Base-by-base conservation (phyloP, 345 rosid genomes). In the Lepidium sativum region DNA sequence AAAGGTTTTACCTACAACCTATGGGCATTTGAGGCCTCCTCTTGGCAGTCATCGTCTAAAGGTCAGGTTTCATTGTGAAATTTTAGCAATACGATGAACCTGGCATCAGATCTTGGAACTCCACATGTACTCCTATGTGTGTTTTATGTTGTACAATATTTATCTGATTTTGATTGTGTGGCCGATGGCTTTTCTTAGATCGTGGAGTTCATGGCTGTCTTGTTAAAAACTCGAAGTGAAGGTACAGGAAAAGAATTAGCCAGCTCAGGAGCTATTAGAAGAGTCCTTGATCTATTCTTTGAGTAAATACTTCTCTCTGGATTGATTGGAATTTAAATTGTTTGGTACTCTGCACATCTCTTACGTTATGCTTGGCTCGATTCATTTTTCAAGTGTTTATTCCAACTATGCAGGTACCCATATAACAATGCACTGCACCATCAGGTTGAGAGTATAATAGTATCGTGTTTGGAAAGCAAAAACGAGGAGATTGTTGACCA, bases 1-100 rank as follows among this genome's bases (percentile, higher is more conserved):
- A 73, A 90, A 84, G 61, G 16, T 87, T 53, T 80, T 94, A 78
- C 95, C 89, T 4, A 94, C 99, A 10, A 84, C 97, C 6, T 94
- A 84, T 67, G 99, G 99, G 55, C 88, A 86, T 68, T 72, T 94
- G 72, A 86, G 80, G 77, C 99, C 99, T 39, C 99, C 99, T 58
- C 89, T 94, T 27, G 96, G 99, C 72, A 90, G 92, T 76, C 92
- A 90, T 73, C 97, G 99, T 18, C 79, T 94, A 44, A 94, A 88
- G 99, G 97, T 94, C 25, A 65, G 77, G 41, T 71, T 65, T 61
- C 37, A 4, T 61, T 66, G 8, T 62, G 39, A 51, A 6, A 2
- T 57, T 23, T 39, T 54, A 14, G 14, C 18, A 42, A 38, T 53
- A 23, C 8, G 39, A 34, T 69, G 54, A 33, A 11, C 29, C 10